Evolutionary conservation across 1,139 yeast species (phyloP).

Genomic region (Petasospora rhodanensis): DNA sequence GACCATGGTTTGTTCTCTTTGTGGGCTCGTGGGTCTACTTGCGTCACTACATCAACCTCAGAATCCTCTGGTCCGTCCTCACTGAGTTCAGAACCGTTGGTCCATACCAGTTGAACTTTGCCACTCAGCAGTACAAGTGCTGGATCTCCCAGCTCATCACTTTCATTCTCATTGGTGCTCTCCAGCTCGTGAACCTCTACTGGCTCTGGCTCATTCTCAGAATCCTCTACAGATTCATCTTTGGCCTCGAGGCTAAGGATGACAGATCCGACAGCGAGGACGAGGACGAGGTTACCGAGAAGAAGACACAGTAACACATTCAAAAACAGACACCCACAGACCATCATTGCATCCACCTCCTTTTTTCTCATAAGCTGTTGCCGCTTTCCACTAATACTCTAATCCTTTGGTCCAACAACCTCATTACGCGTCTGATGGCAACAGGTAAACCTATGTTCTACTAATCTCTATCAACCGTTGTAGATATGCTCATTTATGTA

Average conservation of each 20-base stretch:
- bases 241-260: slow-evolving; percentile 58
- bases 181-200: slow-evolving; percentile 80
- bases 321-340: neutral
- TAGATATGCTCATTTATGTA: neutral
- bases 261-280: slow-evolving; percentile 72
- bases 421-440: too few relatives aligned
- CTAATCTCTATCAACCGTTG: too few relatives aligned
- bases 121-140: slow-evolving; percentile 93
- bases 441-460: too few relatives aligned
- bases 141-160: slow-evolving; percentile 92
- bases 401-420: too few relatives aligned
- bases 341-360: too few relatives aligned
- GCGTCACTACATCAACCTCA: slow-evolving; percentile 80
- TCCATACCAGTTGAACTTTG: slow-evolving; percentile 75
- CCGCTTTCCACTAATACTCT: too few relatives aligned
- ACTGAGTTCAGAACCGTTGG: slow-evolving; percentile 88
- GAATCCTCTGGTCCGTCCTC: slow-evolving; percentile 79
- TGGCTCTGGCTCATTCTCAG: slow-evolving; percentile 84
- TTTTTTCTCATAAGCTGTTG: too few relatives aligned
- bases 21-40: slow-evolving; percentile 76
- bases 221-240: slow-evolving; percentile 59
- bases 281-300: slow-evolving; percentile 13
- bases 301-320: slow-evolving; percentile 5
- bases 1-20: slow-evolving; percentile 66
- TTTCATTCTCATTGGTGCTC: slow-evolving; percentile 66